Evolutionary conservation across 2,329 filamentous ascomycete genomes (phyloP), one percentile per base, ranked within the genome.

Genomic region (Thelonectria discophora): DNA sequence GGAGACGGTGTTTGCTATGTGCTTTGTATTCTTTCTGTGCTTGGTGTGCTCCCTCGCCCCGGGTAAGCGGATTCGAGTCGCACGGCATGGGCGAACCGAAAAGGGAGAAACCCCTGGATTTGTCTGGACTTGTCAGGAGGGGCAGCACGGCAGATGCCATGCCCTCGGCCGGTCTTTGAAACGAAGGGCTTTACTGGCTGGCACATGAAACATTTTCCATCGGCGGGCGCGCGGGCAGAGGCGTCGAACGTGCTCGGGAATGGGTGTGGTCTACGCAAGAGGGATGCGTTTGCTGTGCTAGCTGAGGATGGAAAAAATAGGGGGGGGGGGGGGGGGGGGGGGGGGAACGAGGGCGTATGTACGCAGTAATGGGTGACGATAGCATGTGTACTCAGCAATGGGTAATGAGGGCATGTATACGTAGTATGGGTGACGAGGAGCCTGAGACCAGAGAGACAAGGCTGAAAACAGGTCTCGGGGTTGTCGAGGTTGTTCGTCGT

Each of bases 1-100:
- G 24, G 24, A 24, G 24, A 24, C 24, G 24, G 24, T n/a, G n/a
- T n/a, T n/a, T n/a, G n/a, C n/a, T n/a, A n/a, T n/a, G n/a, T n/a
- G n/a, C n/a, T n/a, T 32, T 17, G 34, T 21, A 30, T 39, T 51
- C 47, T 46, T 32, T 30, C 27, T 42, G 47, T 60, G 42, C 47
- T 43, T 43, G 10, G 39, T 47, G 58, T 52, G 18, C 21, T 42
- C 48, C 27, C 32, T 52, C 20, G 52, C 34, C 51, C 53, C 34
- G 48, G 53, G 18, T n/a, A 27, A 46, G 47, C 39, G 27, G 42
- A 52, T 37, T 37, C 40, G 47, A 49, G 59, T 58, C 12, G 30
- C 55, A 62, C 55, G 32, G 21, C 27, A 58, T 50, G 10, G 15
- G 13, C 40, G 13, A 37, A 37, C 20, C 45, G 18, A 55, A 49